A percentile compares a stretch with the other conserved stretches of the same genome.
phyloP scores from a whole-genome alignment of 805 yeast species.

The Lipomyces chichibuensis region DNA sequence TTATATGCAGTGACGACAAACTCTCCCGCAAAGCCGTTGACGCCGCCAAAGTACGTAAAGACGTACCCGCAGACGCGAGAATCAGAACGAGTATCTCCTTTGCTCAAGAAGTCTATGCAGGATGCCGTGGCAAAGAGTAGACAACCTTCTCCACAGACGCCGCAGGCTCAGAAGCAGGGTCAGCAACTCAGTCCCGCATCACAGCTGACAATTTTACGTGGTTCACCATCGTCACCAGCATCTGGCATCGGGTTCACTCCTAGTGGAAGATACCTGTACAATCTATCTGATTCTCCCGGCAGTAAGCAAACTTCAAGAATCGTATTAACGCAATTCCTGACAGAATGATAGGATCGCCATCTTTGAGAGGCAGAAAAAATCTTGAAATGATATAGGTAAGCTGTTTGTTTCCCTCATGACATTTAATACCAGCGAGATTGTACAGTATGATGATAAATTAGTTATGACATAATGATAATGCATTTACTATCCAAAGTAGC shows the following conservation, averaged over 20 bases:
- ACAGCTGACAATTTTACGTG: not conserved
- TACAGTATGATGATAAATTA: not conserved
- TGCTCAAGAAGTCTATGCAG: constrained; percentile 30
- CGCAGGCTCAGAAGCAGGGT: constrained; percentile 4
- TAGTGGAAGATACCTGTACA: constrained; percentile 28
- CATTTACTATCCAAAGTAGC: not conserved
- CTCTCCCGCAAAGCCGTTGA: constrained; percentile 32
- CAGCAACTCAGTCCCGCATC: constrained; percentile 8
- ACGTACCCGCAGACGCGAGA: constrained; percentile 32
- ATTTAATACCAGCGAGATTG: not conserved
- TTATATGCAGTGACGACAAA: not conserved
- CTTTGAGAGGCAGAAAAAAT: not conserved
- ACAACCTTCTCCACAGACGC: not conserved
- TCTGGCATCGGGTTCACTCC: constrained; percentile 16
- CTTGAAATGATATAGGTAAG: not conserved
- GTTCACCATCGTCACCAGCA: constrained; percentile 3
- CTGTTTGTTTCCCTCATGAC: not conserved
- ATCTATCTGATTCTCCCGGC: constrained; percentile 27
- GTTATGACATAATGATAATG: not conserved
- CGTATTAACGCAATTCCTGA: not conserved
- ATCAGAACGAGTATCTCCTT: constrained; percentile 35
- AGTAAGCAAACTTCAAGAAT: constrained; percentile 11
- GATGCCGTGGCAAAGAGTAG: constrained; percentile 14
- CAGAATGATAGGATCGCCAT: constrained; percentile 3
- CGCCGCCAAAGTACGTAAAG: constrained; percentile 38